A percentile compares a stretch with the other conserved stretches of the same genome.
phyloP scores from a whole-genome alignment of 1,284 basidiomycete genomes.

The Lentinula novae-zelandiae region DNA sequence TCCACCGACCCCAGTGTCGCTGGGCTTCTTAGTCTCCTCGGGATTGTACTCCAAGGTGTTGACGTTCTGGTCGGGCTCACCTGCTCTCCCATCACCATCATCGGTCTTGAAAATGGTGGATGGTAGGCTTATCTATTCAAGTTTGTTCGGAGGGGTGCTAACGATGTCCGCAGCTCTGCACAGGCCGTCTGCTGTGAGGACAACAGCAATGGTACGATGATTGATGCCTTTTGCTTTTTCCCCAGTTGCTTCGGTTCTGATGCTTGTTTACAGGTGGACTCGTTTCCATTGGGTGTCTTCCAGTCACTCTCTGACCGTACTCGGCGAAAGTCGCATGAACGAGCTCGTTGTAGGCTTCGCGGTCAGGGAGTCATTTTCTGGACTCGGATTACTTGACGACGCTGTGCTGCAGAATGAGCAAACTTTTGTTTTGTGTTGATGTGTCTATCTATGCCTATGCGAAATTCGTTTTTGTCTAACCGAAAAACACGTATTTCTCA shows the following conservation, averaged over 20 bases:
- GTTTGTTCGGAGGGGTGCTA: not conserved
- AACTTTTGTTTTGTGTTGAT: too few species aligned
- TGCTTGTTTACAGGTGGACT: not conserved
- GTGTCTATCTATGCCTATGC: too few species aligned
- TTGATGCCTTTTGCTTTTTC: not conserved
- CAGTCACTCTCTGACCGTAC: constrained; percentile 18
- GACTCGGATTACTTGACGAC: too few species aligned
- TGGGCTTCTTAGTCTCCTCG: constrained; percentile 12
- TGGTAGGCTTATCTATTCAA: constrained; percentile 23
- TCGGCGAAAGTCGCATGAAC: not conserved
- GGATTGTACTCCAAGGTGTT: constrained; percentile 10
- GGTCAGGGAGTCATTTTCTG: too few species aligned
- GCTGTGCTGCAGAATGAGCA: too few species aligned
- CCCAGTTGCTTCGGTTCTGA: not conserved
- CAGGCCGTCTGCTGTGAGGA: constrained; percentile 27
- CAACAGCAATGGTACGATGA: constrained; percentile 6
- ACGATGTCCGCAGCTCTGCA: constrained; percentile 18
- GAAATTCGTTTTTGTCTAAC: too few species aligned
- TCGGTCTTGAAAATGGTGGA: constrained; percentile 11
- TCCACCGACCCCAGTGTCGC: not conserved
- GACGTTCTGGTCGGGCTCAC: constrained; percentile 15
- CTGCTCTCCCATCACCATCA: constrained; percentile 21
- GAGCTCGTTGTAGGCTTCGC: too few species aligned
- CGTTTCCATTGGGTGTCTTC: constrained; percentile 24
- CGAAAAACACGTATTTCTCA: too few species aligned